phyloP scores from a whole-genome alignment of 306 rosid species.

The Prunus fruticosa region DNA sequence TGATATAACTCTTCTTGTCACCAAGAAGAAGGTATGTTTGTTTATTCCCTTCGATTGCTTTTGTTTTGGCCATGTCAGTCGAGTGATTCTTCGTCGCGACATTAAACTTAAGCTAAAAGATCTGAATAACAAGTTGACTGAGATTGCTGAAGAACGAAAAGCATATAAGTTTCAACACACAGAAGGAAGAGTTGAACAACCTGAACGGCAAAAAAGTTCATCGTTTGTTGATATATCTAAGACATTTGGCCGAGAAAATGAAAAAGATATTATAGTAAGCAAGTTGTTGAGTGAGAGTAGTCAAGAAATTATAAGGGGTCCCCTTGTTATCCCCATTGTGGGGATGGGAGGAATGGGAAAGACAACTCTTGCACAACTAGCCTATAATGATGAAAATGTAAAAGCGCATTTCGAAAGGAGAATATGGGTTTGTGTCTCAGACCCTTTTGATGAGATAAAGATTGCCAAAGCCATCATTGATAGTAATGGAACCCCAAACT shows the following conservation, averaged over 20 bases:
- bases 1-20: neutral
- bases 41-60: neutral
- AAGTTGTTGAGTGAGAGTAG: neutral
- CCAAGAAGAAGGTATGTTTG: neutral
- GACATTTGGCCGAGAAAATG: neutral
- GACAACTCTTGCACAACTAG: slow-evolving; percentile 1
- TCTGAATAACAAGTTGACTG: neutral
- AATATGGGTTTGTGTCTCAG: slow-evolving; percentile 12
- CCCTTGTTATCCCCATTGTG: neutral
- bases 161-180: neutral
- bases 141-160: neutral
- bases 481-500: no score
- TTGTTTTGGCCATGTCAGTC: neutral
- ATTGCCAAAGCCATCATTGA: neutral
- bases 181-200: neutral
- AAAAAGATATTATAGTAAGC: neutral
- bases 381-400: neutral
- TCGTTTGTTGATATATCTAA: neutral
- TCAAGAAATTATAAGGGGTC: neutral
- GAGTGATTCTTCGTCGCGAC: neutral
- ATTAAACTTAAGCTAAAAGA: neutral
- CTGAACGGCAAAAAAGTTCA: neutral
- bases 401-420: neutral
- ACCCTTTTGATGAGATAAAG: neutral
- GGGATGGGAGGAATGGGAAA: neutral